Conservation (phyloP, 2,329 filamentous ascomycete species). For the Coniochaeta sp. region DNA sequence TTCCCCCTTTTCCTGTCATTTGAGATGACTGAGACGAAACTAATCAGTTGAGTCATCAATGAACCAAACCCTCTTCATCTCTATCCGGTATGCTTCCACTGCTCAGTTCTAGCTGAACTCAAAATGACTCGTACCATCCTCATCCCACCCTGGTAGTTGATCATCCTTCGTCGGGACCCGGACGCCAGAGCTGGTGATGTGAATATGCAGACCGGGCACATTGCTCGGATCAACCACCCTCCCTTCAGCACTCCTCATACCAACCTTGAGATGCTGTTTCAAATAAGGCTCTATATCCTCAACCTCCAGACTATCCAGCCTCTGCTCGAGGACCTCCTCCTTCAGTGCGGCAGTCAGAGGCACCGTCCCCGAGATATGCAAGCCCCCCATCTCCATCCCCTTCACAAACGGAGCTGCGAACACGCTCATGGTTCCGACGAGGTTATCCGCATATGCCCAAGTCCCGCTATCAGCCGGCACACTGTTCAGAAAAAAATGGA, state of each 20-base stretch:
- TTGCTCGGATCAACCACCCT: constrained; percentile 15
- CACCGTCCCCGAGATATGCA: constrained; percentile 38
- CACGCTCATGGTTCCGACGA: constrained; percentile 55
- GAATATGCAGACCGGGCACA: constrained; percentile 26
- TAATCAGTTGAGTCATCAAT: neutral
- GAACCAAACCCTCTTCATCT: neutral
- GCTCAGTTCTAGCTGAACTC: neutral
- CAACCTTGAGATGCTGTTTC: constrained; percentile 25
- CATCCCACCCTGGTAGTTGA: constrained; percentile 30
- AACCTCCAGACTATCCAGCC: constrained; percentile 28
- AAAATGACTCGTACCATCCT: neutral
- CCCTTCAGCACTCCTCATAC: constrained; percentile 21
- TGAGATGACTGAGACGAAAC: neutral
- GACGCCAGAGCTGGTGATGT: constrained; percentile 29
- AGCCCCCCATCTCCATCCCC: constrained; percentile 25
- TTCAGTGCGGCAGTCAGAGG: constrained; percentile 44
- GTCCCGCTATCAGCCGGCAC: constrained; percentile 31
- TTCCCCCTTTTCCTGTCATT: neutral
- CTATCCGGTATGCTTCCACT: too few species aligned
- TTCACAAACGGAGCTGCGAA: constrained; percentile 31
- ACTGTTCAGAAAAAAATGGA: constrained; percentile 63
- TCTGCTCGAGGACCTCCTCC: constrained; percentile 28
- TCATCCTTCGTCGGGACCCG: constrained; percentile 21
- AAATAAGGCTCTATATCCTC: constrained; percentile 33
- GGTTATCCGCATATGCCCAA: constrained; percentile 47